A percentile compares a stretch with the other conserved stretches of the same genome.
These are phyloP conservation scores for Lagenidium sp. DNA, from an alignment of 352 stramenopile genomes.

Conservation along the genomic window DNA sequence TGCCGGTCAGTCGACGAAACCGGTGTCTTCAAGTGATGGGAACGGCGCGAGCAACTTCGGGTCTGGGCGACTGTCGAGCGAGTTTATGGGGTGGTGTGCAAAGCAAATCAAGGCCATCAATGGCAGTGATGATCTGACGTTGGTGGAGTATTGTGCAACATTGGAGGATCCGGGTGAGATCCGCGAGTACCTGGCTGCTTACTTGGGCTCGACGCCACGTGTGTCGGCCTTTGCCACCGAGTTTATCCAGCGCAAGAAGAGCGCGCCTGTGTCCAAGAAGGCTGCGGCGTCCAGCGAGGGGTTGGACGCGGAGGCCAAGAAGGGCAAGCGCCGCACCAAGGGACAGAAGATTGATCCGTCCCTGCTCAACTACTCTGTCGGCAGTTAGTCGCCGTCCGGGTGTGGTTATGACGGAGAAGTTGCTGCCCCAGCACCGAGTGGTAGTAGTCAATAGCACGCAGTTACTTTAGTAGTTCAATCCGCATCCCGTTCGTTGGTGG, in stretches of 20 bases:
- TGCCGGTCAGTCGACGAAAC: conserved; percentile 18
- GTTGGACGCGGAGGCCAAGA: conserved; percentile 20
- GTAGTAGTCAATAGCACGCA: too few species aligned
- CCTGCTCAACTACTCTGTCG: conserved; percentile 62
- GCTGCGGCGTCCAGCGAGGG: conserved; percentile 31
- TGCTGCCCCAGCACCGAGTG: too few species aligned
- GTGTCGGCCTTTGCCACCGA: conserved; percentile 97
- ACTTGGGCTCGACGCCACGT: conserved; percentile 92
- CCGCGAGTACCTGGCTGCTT: conserved; percentile 93
- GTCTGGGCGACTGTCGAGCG: conserved; percentile 33
- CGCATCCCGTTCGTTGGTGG: too few species aligned
- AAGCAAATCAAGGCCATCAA: conserved; percentile 79
- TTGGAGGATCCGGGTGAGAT: conserved; percentile 93
- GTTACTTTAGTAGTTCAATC: too few species aligned
- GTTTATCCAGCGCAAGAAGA: conserved; percentile 93
- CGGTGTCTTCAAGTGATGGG: conserved; percentile 5
- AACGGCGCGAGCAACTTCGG: conserved; percentile 24
- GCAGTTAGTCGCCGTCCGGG: conserved; percentile 18
- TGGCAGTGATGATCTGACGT: conserved; percentile 67
- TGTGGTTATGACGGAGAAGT: too few species aligned
- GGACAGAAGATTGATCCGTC: conserved; percentile 65
- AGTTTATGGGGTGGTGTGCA: conserved; percentile 72
- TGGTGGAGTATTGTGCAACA: conserved; percentile 93
- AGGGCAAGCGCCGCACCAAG: conserved; percentile 52
- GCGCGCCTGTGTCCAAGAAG: conserved; percentile 28